Percentiles rank a stretch among this genome's conserved stretches.
phyloP scores from a whole-genome alignment of 2,329 filamentous ascomycete species.

The Nectriaceae sp. region DNA sequence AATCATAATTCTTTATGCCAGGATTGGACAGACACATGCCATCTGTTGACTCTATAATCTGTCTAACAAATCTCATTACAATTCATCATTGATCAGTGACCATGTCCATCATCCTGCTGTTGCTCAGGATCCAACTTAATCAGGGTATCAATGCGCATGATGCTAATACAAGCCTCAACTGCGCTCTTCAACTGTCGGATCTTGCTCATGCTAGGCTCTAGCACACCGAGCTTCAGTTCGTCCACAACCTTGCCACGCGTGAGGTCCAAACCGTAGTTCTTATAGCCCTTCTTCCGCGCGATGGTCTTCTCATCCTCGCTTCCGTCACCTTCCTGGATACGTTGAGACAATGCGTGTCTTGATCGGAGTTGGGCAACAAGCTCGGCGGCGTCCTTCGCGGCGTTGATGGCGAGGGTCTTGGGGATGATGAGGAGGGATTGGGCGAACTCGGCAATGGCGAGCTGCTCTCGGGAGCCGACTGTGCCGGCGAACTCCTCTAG shows the following conservation, averaged over 20 bases:
- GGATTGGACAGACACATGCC: slow-evolving; percentile 9
- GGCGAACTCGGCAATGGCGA: slow-evolving; percentile 96
- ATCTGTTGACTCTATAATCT: slow-evolving; percentile 28
- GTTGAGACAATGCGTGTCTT: slow-evolving; percentile 90
- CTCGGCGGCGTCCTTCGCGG: slow-evolving; percentile 93
- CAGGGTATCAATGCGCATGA: slow-evolving; percentile 98
- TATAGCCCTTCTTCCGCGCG: slow-evolving; percentile 94
- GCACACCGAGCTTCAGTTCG: slow-evolving; percentile 88
- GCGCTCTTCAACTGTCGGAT: slow-evolving; percentile 97
- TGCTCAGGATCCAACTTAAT: slow-evolving; percentile 96
- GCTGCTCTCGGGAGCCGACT: slow-evolving; percentile 93
- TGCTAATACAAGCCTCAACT: slow-evolving; percentile 96
- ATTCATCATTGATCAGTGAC: slow-evolving; percentile 58
- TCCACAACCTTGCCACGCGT: slow-evolving; percentile 88
- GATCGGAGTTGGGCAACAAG: slow-evolving; percentile 94
- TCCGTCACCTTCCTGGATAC: slow-evolving; percentile 81
- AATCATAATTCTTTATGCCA: no score
- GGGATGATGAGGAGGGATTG: slow-evolving; percentile 92
- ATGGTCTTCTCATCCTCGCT: slow-evolving; percentile 86
- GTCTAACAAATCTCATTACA: slow-evolving; percentile 27
- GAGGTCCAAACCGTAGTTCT: slow-evolving; percentile 96
- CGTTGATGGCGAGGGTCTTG: slow-evolving; percentile 95
- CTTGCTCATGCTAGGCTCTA: slow-evolving; percentile 98
- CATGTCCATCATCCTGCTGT: slow-evolving; percentile 77
- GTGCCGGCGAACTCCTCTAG: slow-evolving; percentile 98